phyloP scores from a whole-genome alignment of 2,329 filamentous ascomycete species.

The Xylaria arbuscula region DNA sequence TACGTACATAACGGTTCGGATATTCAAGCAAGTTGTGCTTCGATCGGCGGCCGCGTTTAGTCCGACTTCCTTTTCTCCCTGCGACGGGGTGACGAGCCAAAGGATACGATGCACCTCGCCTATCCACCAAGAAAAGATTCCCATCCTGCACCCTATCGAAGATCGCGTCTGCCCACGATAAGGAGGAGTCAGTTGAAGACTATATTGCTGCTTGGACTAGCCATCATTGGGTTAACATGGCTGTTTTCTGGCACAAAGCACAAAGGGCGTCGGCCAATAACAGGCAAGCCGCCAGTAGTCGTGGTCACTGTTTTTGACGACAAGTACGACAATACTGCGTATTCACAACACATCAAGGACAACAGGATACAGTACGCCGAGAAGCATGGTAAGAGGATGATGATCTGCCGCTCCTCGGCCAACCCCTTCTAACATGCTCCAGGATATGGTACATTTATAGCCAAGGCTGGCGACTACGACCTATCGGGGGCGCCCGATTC shows the following conservation, averaged over 20 bases:
- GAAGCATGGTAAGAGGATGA: constrained; percentile 74
- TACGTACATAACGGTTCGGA: constrained; percentile 10
- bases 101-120: constrained; percentile 82
- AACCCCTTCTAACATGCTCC: constrained; percentile 13
- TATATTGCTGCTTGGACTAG: constrained; percentile 65
- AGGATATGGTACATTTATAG: constrained; percentile 91
- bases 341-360: constrained; percentile 78
- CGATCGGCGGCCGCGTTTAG: background rate
- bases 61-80: constrained; percentile 7
- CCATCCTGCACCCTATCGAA: constrained; percentile 77
- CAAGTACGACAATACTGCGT: constrained; percentile 70
- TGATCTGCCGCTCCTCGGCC: background rate
- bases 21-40: constrained; percentile 18
- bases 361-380: constrained; percentile 88
- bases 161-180: constrained; percentile 64
- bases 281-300: constrained; percentile 73
- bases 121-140: constrained; percentile 87
- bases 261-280: constrained; percentile 53
- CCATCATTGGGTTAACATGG: constrained; percentile 69
- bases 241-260: constrained; percentile 59
- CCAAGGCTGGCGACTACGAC: constrained; percentile 80
- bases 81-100: constrained; percentile 17
- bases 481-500: constrained; percentile 68
- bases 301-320: constrained; percentile 88
- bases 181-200: constrained; percentile 73